Evolutionary conservation across 164 flowering plant genomes (phyloP).

Genomic region (Vitis rupestris): DNA sequence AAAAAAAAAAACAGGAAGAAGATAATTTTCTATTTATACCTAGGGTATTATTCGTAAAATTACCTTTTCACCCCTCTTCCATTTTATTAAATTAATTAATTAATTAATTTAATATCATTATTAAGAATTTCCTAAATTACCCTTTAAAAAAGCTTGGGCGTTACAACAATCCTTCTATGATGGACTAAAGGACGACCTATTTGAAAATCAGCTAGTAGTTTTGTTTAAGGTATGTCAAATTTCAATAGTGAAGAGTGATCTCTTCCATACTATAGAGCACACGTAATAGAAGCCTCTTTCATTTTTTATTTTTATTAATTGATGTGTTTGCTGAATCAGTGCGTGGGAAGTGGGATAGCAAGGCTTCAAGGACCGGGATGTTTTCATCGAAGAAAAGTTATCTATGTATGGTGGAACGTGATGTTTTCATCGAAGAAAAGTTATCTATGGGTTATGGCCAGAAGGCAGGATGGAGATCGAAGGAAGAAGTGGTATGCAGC

Average conservation of each 20-base stretch:
- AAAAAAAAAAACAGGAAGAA: too few species aligned
- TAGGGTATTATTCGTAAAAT: too few species aligned
- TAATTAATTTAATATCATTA: too few species aligned
- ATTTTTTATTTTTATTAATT: background rate
- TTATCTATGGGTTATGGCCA: slow-evolving; percentile 50
- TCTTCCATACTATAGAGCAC: too few species aligned
- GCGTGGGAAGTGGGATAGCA: slow-evolving; percentile 22
- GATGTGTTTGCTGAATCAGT: slow-evolving; percentile 9
- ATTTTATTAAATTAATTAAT: too few species aligned
- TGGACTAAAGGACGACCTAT: slow-evolving; percentile 45
- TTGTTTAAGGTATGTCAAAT: slow-evolving; percentile 21
- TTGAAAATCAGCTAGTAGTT: slow-evolving; percentile 33
- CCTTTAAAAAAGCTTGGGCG: too few species aligned
- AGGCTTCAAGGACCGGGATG: slow-evolving; percentile 46
- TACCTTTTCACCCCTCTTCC: too few species aligned
- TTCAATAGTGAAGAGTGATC: too few species aligned
- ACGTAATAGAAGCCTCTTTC: too few species aligned
- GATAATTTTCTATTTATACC: too few species aligned
- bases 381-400: slow-evolving; percentile 45
- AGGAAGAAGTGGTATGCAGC: slow-evolving; percentile 6
- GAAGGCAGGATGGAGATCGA: slow-evolving; percentile 6
- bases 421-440: slow-evolving; percentile 39
- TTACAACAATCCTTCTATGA: slow-evolving; percentile 54
- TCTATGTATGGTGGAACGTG: background rate
- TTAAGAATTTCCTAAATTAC: too few species aligned